These are phyloP conservation scores for Chrysoporthe austroafricana DNA, from an alignment of 2,329 filamentous ascomycete species.

Conservation along the genomic window DNA sequence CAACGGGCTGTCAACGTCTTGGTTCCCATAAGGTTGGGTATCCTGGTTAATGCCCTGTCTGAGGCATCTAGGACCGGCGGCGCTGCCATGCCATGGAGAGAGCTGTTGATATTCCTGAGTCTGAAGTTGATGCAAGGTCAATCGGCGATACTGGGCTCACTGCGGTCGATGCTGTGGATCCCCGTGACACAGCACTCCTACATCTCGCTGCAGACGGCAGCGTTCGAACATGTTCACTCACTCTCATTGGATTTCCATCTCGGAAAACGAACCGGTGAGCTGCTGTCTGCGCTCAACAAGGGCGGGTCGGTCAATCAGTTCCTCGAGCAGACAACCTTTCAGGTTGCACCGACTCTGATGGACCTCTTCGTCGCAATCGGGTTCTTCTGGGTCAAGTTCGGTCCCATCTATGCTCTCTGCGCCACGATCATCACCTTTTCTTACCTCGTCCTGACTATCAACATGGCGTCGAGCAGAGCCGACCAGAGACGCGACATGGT, in stretches of 20 bases:
- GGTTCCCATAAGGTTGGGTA: constrained; percentile 80
- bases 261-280: constrained; percentile 94
- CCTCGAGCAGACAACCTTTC: constrained; percentile 93
- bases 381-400: constrained; percentile 78
- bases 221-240: constrained; percentile 95
- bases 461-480: constrained; percentile 90
- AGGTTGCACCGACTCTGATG: constrained; percentile 91
- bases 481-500: constrained; percentile 93
- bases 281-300: constrained; percentile 93
- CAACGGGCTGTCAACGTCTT: constrained; percentile 86
- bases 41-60: constrained; percentile 76
- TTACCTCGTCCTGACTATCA: constrained; percentile 95
- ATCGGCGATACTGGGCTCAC: constrained; percentile 82
- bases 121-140: constrained; percentile 84
- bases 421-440: constrained; percentile 91
- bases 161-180: constrained; percentile 88
- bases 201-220: constrained; percentile 87
- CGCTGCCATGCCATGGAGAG: constrained; percentile 67
- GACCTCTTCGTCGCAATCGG: constrained; percentile 85
- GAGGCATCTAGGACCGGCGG: constrained; percentile 47
- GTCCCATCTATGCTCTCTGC: constrained; percentile 87
- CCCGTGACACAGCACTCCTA: constrained; percentile 97
- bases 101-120: constrained; percentile 76
- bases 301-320: constrained; percentile 96
- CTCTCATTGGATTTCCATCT: constrained; percentile 96